Percentiles rank a stretch among this genome's conserved stretches.
These are phyloP conservation scores for Colletotrichum trifolii DNA, from an alignment of 2,329 filamentous ascomycete genomes.

Conservation along the genomic window DNA sequence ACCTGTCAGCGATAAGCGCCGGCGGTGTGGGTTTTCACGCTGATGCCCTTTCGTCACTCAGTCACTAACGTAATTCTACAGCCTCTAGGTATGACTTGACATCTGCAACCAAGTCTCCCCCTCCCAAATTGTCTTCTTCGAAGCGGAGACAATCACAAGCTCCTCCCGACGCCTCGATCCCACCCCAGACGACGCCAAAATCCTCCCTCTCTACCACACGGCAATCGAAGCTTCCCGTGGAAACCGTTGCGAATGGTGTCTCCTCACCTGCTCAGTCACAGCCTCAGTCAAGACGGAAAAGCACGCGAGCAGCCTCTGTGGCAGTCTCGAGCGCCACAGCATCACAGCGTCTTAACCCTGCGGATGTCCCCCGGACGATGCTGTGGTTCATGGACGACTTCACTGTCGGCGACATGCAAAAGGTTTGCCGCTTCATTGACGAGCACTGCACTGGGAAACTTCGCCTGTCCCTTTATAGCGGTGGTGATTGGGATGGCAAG, in stretches of 20 bases:
- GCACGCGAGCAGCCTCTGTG: no score
- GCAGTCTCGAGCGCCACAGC: no score
- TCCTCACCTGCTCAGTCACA: constrained; percentile 8
- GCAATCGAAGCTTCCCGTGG: constrained; percentile 7
- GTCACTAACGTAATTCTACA: constrained; percentile 3
- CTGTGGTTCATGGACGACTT: constrained; percentile 36
- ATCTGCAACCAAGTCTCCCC: neutral
- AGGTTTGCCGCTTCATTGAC: constrained; percentile 34
- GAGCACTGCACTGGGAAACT: constrained; percentile 33
- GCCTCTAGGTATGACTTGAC: constrained; percentile 28
- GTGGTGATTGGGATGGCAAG: constrained; percentile 33
- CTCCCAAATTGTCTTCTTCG: constrained; percentile 14
- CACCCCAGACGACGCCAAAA: constrained; percentile 5
- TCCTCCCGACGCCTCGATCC: no score
- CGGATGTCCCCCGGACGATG: constrained; percentile 31
- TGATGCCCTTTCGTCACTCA: neutral
- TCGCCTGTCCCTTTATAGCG: constrained; percentile 29
- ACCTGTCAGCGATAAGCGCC: constrained; percentile 15
- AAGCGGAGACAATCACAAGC: constrained; percentile 24
- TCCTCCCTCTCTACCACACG: neutral
- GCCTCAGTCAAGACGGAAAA: neutral
- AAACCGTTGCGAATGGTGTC: neutral
- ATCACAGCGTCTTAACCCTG: constrained; percentile 16
- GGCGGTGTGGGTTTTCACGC: constrained; percentile 17
- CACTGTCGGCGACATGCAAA: constrained; percentile 33